Percentiles rank a stretch among this genome's conserved stretches.
Evolutionary conservation across 2,329 filamentous ascomycete species (phyloP).

Genomic region (Colletotrichum chlorophyti): DNA sequence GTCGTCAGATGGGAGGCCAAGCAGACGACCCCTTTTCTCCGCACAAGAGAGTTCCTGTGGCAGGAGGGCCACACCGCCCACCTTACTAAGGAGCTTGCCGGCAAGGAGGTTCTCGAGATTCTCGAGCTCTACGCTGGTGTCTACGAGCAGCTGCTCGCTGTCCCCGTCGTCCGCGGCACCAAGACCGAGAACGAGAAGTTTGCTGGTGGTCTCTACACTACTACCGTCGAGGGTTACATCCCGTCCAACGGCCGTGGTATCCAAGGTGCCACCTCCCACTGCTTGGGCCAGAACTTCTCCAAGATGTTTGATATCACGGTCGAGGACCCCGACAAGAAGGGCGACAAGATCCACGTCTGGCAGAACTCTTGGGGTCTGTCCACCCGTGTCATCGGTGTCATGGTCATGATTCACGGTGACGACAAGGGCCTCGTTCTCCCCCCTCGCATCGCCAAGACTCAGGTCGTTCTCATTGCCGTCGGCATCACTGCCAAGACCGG

Average conservation of each 20-base stretch:
- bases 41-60: conserved; percentile 96
- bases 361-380: conserved; percentile 99
- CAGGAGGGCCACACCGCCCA: conserved; percentile 95
- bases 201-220: conserved; percentile 94
- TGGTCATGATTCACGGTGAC: conserved; percentile 98
- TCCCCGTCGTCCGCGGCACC: conserved; percentile 89
- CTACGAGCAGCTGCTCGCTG: conserved; percentile 92
- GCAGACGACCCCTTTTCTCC: conserved; percentile 84
- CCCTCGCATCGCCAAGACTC: conserved; percentile 85
- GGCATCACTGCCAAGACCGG: conserved; percentile 89
- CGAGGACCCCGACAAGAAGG: conserved; percentile 86
- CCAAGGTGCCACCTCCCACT: conserved; percentile 94
- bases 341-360: conserved; percentile 86
- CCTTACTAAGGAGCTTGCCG: conserved; percentile 81
- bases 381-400: conserved; percentile 95
- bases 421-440: conserved; percentile 95
- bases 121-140: conserved; percentile 91
- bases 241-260: conserved; percentile 95
- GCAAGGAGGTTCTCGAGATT: conserved; percentile 88
- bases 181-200: conserved; percentile 99
- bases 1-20: conserved; percentile 96
- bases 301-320: conserved; percentile 99
- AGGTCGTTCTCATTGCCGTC: conserved; percentile 88
- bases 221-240: conserved; percentile 96
- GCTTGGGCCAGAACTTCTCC: conserved; percentile 95